These are phyloP conservation scores for Camellia sinensis DNA, from an alignment of 148 eudicot genomes.

Conservation along the genomic window DNA sequence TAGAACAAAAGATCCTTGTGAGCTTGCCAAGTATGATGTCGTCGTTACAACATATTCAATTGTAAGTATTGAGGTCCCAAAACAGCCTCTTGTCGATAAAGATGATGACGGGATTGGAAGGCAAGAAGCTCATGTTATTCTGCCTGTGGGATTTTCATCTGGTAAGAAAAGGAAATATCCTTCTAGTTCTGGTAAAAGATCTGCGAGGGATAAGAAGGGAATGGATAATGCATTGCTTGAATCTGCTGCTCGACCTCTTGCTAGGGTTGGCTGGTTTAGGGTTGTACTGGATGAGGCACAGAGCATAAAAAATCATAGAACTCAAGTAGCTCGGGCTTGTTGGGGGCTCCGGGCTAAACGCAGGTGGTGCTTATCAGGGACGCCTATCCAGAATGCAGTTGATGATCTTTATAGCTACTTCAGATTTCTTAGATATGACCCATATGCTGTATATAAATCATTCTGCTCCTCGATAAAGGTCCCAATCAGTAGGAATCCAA, in stretches of 20 bases:
- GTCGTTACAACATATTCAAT: slow-evolving; percentile 97
- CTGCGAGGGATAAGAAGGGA: slow-evolving; percentile 44
- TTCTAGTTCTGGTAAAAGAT: slow-evolving; percentile 39
- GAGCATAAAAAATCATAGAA: slow-evolving; percentile 81
- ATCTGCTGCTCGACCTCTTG: slow-evolving; percentile 60
- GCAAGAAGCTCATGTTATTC: slow-evolving; percentile 20
- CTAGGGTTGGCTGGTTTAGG: slow-evolving; percentile 90
- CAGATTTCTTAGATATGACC: slow-evolving; percentile 86
- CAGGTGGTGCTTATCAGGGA: slow-evolving; percentile 98
- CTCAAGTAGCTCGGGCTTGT: slow-evolving; percentile 94
- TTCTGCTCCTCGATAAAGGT: slow-evolving; percentile 68
- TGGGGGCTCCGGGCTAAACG: slow-evolving; percentile 99
- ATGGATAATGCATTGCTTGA: slow-evolving; percentile 41
- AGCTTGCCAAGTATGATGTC: slow-evolving; percentile 85
- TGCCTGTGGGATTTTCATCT: slow-evolving; percentile 24
- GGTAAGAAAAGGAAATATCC: slow-evolving; percentile 65
- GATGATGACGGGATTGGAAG: slow-evolving; percentile 40
- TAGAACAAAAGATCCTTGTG: slow-evolving; percentile 86
- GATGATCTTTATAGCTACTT: slow-evolving; percentile 99
- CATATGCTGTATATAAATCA: slow-evolving; percentile 61
- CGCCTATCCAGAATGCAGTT: slow-evolving; percentile 92
- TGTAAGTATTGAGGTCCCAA: slow-evolving; percentile 95
- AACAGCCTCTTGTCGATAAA: slow-evolving; percentile 61
- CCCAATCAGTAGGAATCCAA: slow-evolving; percentile 61
- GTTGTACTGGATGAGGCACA: slow-evolving; percentile 99